Conservation (phyloP, 345 rosid genomes). For the Punica granatum region DNA sequence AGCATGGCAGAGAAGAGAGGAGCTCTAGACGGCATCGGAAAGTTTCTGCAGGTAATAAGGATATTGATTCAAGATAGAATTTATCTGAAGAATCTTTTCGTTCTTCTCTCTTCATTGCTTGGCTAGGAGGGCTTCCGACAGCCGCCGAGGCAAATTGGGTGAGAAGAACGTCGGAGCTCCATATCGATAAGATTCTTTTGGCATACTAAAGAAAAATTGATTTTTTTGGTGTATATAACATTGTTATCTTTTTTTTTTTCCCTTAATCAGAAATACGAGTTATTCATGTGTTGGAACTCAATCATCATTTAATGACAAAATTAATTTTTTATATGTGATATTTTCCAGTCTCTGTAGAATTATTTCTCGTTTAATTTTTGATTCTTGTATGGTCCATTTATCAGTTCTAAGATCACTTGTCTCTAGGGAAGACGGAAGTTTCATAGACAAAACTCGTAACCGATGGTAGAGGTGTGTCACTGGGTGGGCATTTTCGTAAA, state of each 20-base stretch:
- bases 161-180: not conserved
- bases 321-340: not conserved
- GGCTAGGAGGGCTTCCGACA: not conserved
- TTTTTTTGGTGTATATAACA: slow-evolving; percentile 4
- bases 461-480: no score
- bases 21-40: slow-evolving; percentile 66
- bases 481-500: no score
- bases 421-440: no score
- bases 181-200: not conserved
- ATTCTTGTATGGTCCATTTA: no score
- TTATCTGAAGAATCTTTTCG: not conserved
- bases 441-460: no score
- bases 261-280: not conserved
- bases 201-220: not conserved
- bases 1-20: slow-evolving; percentile 55
- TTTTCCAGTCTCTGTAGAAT: not conserved
- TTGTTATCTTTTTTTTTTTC: not conserved
- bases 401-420: no score
- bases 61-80: slow-evolving; percentile 12
- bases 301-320: not conserved
- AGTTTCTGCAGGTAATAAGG: slow-evolving; percentile 29
- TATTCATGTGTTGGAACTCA: not conserved
- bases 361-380: no score
- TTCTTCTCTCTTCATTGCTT: not conserved
- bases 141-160: not conserved